These are phyloP conservation scores for Dichomitus squalens DNA, from an alignment of 1,284 basidiomycete genomes.

Conservation along the genomic window DNA sequence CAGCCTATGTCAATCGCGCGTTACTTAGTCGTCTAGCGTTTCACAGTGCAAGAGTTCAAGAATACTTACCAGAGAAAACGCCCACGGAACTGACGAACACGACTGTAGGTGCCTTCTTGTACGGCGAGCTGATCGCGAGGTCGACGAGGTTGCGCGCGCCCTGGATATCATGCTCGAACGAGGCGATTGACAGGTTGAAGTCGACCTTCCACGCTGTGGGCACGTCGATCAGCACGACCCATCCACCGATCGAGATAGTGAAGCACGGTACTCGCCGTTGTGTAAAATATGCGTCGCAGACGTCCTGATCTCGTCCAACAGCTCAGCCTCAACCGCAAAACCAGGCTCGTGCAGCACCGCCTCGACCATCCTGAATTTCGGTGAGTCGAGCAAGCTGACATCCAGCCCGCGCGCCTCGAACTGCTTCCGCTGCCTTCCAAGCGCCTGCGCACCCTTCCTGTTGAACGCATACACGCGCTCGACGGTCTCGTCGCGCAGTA, in stretches of 20 bases:
- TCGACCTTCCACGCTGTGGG: conserved; percentile 42
- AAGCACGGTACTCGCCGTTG: conserved; percentile 27
- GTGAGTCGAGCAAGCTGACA: conserved; percentile 25
- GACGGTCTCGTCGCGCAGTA: conserved; percentile 22
- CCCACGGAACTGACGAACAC: conserved; percentile 37
- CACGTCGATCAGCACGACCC: too few relatives aligned
- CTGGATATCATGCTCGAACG: conserved; percentile 22
- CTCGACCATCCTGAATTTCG: conserved; percentile 38
- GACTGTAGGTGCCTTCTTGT: conserved; percentile 22
- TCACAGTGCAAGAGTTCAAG: neutral
- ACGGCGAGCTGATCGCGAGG: conserved; percentile 29
- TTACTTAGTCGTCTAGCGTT: too few relatives aligned
- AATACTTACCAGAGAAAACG: conserved; percentile 23
- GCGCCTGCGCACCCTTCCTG: conserved; percentile 14
- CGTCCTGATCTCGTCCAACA: conserved; percentile 32
- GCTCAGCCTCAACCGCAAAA: conserved; percentile 30
- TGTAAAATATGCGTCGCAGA: conserved; percentile 33
- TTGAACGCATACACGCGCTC: conserved; percentile 30
- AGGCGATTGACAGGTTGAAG: conserved; percentile 32
- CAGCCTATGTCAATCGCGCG: conserved; percentile 17
- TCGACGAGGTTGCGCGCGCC: conserved; percentile 20
- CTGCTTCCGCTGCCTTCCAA: conserved; percentile 33
- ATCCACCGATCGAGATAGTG: neutral
- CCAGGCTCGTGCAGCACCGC: conserved; percentile 31
- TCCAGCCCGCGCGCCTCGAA: conserved; percentile 37